Conservation (phyloP, 2,329 filamentous ascomycete genomes). For the Aspergillus sp. region DNA sequence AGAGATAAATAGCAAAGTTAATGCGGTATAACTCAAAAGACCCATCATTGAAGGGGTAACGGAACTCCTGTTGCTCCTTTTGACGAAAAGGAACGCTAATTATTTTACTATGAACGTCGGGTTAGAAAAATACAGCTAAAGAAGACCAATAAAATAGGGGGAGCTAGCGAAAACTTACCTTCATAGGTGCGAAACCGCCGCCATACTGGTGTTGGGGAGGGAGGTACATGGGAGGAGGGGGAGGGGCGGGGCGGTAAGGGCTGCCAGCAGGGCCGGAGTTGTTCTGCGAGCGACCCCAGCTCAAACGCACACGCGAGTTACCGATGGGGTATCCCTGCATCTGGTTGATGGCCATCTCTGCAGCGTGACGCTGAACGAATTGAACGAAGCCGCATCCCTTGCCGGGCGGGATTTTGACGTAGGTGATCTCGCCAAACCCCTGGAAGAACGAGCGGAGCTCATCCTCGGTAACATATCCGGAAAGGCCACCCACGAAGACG, state of each 20-base stretch:
- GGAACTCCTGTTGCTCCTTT: conserved; percentile 44
- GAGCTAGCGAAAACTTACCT: conserved; percentile 48
- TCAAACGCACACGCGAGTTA: conserved; percentile 95
- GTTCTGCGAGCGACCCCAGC: conserved; percentile 98
- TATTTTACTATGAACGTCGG: conserved; percentile 27
- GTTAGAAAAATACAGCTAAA: conserved; percentile 3
- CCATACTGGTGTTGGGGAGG: conserved; percentile 61
- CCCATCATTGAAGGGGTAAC: conserved; percentile 43
- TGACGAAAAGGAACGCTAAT: conserved; percentile 39
- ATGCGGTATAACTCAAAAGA: conserved; percentile 36
- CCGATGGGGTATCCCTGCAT: conserved; percentile 99
- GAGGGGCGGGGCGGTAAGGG: conserved; percentile 89
- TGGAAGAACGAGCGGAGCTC: conserved; percentile 99
- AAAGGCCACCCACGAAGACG: conserved; percentile 95
- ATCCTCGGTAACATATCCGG: conserved; percentile 97
- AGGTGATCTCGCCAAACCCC: conserved; percentile 98
- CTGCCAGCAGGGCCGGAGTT: conserved; percentile 96
- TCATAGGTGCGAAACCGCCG: conserved; percentile 66
- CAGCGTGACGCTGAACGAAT: conserved; percentile 97
- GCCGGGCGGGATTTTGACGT: conserved; percentile 98
- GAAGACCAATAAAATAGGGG: not conserved
- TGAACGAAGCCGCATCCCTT: conserved; percentile 99
- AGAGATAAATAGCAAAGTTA: conserved; percentile 37
- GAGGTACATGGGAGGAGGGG: conserved; percentile 70
- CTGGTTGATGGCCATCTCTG: conserved; percentile 99